phyloP scores from a whole-genome alignment of 768 basidiomycete species.

The Lentinula boryana region DNA sequence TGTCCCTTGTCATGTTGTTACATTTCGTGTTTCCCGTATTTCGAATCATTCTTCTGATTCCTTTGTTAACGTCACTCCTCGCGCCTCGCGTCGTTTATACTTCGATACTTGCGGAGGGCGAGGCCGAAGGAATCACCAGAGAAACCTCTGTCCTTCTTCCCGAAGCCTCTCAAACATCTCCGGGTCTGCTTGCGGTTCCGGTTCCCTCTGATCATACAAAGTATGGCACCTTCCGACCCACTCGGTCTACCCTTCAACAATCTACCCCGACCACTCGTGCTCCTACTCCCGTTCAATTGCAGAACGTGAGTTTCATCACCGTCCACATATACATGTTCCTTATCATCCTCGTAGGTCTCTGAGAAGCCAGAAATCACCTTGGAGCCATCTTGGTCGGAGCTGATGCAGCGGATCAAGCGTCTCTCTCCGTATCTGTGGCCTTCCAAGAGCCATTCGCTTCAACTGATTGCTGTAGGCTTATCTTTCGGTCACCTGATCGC shows the following conservation, averaged over 20 bases:
- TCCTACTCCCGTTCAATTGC: slow-evolving; percentile 41
- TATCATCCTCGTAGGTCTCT: slow-evolving; percentile 23
- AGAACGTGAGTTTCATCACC: neutral
- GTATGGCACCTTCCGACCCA: slow-evolving; percentile 69
- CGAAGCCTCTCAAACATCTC: slow-evolving; percentile 39
- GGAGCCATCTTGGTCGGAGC: slow-evolving; percentile 69
- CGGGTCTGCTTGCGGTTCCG: slow-evolving; percentile 43
- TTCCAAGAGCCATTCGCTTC: slow-evolving; percentile 54
- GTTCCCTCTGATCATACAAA: slow-evolving; percentile 42
- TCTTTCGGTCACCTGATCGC: slow-evolving; percentile 7
- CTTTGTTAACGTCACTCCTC: slow-evolving; percentile 54
- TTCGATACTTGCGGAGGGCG: slow-evolving; percentile 36
- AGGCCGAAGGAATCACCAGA: slow-evolving; percentile 33
- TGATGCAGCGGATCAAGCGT: slow-evolving; percentile 56
- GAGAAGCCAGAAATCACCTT: slow-evolving; percentile 46
- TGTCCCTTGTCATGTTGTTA: slow-evolving; percentile 20
- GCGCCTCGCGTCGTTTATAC: slow-evolving; percentile 64
- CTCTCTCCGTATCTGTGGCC: slow-evolving; percentile 87
- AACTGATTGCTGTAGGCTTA: slow-evolving; percentile 56
- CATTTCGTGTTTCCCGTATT: slow-evolving; percentile 55
- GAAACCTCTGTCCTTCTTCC: slow-evolving; percentile 50
- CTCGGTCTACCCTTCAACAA: slow-evolving; percentile 41
- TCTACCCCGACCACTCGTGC: slow-evolving; percentile 53
- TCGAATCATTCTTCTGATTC: slow-evolving; percentile 57
- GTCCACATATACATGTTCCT: neutral